Evolutionary conservation across 352 stramenopile species (phyloP), one percentile per base, ranked within the genome.

Genomic region (Pythium sp.): DNA sequence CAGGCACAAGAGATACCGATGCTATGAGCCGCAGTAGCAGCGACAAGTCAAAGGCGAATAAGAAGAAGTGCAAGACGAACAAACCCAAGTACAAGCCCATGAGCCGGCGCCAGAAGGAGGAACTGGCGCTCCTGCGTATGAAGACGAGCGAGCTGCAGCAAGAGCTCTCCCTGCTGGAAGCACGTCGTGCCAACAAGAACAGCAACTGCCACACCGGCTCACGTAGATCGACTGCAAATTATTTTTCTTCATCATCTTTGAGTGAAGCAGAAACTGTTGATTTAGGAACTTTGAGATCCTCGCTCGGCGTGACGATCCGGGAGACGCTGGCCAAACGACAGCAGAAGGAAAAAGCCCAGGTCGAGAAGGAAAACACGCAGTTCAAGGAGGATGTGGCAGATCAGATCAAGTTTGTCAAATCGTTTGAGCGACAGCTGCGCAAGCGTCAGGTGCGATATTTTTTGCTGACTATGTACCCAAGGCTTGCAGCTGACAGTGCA

Each of bases 281-380:
- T 38, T 0, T 24, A 15, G 20, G 26, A 22, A n/a, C 53, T 11
- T n/a, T 22, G 5, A 32, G 24, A 26, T 41, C 32, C 32, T 11
- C 26, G 20, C 26, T 12, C 8, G 38, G 36, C 18, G 36, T 15
- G 24, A 18, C 30, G 14, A 34, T 81, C 0, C 84, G 79, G 79
- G 75, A 80, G 58, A 64, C 63, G 1, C 81, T 84, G 36, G 74
- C 76, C 7, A 78, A 75, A 57, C 68, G 75, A 3, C 76, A 87
- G 54, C 58, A 64, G 28, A 70, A 76, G 11, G 73, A 79, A 41
- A 76, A 75, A 54, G 51, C 67, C 7, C 77, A 72, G 38, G 68
- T 73, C 2, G 70, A 81, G 55, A 64, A 78, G 53, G 75, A 87
- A 58, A 87, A 87, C 49, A 59, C 67, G 0, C 79, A 82, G 62